These are phyloP conservation scores for Eimeria acervulina DNA, from an alignment of 169 alveolate genomes.

Conservation along the genomic window DNA sequence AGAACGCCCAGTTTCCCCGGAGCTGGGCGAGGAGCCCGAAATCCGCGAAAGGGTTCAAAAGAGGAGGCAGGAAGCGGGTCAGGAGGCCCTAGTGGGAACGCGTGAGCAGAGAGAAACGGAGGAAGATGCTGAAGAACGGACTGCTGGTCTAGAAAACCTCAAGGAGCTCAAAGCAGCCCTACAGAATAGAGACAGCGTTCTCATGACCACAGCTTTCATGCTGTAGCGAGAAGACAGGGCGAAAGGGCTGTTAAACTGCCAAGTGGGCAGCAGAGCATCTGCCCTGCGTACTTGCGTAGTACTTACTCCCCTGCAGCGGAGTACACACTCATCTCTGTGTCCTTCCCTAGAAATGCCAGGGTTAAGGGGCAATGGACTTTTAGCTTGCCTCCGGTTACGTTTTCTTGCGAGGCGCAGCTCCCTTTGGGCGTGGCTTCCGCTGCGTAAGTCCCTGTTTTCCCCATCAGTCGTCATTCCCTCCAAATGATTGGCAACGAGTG, in stretches of 20 bases:
- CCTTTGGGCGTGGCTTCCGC: not conserved
- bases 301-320: not conserved
- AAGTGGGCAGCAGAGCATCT: not conserved
- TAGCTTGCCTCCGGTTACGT: not conserved
- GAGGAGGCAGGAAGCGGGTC: slow-evolving; percentile 66
- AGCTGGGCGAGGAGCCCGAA: slow-evolving; percentile 67
- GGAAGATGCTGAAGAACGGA: slow-evolving; percentile 57
- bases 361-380: not conserved
- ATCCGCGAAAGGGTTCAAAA: slow-evolving; percentile 45
- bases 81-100: not conserved
- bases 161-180: slow-evolving; percentile 62
- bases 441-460: not conserved
- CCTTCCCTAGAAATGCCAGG: not conserved
- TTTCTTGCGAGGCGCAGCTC: not conserved
- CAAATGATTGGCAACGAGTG: not conserved
- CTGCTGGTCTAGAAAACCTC: slow-evolving; percentile 58
- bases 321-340: not conserved
- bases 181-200: slow-evolving; percentile 4
- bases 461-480: not conserved
- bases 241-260: not conserved
- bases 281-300: not conserved
- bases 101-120: slow-evolving; percentile 8
- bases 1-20: slow-evolving; percentile 47
- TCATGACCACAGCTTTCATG: slow-evolving; percentile 76
- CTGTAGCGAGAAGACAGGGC: slow-evolving; percentile 8